Base-by-base conservation (phyloP, 352 stramenopile genomes). In the Globisporangium radiosum region DNA sequence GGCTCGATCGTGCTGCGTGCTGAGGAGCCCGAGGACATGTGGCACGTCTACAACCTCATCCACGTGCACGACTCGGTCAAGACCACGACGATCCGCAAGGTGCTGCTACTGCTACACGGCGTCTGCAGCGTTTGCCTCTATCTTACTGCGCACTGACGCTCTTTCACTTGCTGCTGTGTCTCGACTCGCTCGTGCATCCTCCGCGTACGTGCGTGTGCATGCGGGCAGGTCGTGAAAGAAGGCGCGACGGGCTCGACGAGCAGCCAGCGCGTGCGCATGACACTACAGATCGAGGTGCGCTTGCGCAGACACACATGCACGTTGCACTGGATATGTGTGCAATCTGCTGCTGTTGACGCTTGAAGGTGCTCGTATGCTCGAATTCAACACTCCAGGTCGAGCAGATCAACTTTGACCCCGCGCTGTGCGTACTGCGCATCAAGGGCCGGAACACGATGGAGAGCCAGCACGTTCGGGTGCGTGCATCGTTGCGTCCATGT, bases 11-110 rank as follows among this genome's bases (percentile, higher is more conserved):
- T 95, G 59, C 77, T 99, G 54, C 87, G 92, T 47, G 94, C 96
- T 7, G 94, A 98, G 70, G 96, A 98, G 60, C 76, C 91, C 5
- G 96, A 99, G 73, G 97, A 99, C 73, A 97, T 99, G 76, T 99
- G 96, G 96, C 96, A 99, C 66, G 83, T 97, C 38, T 99, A 99
- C 85, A 99, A 99, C 72, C 78, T 99, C 44, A 96, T 99, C 45
- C 84, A 96, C 66, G 82, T 87, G 49, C 76, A 78, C 14, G 97
- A 99, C 71, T 87, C 84, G 48, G 90, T 99, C 45, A 94, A 97
- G 61, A 98, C 94, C 53, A 98, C 92, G 53, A 99, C 97, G 1
- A 88, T 99, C 54, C 91, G 97, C 47, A 99, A 99, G 81, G 96
- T 99, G 33, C 47, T 39, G 47, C 7, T 9, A 11, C 6, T 25